Evolutionary conservation across 2,329 filamentous ascomycete species (phyloP).

Genomic region (Cercospora zeae-maydis): DNA sequence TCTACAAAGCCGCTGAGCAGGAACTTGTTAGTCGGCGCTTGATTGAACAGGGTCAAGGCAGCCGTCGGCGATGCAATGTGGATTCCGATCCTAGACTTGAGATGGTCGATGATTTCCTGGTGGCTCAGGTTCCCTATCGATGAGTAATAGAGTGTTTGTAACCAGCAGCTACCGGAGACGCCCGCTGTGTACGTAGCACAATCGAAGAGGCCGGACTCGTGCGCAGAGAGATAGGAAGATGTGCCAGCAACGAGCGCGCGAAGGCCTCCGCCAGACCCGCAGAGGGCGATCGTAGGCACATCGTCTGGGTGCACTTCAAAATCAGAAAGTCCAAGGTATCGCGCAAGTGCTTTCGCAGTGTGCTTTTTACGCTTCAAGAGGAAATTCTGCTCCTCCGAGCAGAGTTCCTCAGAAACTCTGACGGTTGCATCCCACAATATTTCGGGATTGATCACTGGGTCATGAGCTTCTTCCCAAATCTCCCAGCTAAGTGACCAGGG

Average conservation of each 20-base stretch:
- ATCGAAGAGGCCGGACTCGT: conserved; percentile 86
- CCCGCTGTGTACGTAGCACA: conserved; percentile 93
- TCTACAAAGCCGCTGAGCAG: conserved; percentile 85
- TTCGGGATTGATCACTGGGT: conserved; percentile 79
- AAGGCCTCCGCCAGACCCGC: conserved; percentile 87
- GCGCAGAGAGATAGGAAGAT: conserved; percentile 77
- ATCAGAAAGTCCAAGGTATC: conserved; percentile 74
- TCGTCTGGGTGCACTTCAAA: conserved; percentile 86
- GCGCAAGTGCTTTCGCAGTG: conserved; percentile 70
- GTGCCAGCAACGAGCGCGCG: conserved; percentile 86
- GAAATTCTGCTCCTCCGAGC: conserved; percentile 77
- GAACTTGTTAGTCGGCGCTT: conserved; percentile 88
- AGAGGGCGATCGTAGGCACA: conserved; percentile 88
- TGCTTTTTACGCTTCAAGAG: conserved; percentile 64
- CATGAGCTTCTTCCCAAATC: conserved; percentile 88
- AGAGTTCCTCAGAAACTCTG: conserved; percentile 75
- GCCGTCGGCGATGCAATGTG: conserved; percentile 92
- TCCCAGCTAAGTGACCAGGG: conserved; percentile 86
- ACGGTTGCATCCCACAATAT: conserved; percentile 78
- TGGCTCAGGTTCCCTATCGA: conserved; percentile 69
- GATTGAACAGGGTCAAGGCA: conserved; percentile 75
- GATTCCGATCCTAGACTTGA: conserved; percentile 78
- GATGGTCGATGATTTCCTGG: conserved; percentile 69
- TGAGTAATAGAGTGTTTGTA: conserved; percentile 83
- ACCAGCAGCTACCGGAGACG: conserved; percentile 94